A percentile compares a stretch with the other conserved stretches of the same genome.
Evolutionary conservation across 108 stramenopile species (phyloP).

Genomic region (Nitzschia putrida): DNA sequence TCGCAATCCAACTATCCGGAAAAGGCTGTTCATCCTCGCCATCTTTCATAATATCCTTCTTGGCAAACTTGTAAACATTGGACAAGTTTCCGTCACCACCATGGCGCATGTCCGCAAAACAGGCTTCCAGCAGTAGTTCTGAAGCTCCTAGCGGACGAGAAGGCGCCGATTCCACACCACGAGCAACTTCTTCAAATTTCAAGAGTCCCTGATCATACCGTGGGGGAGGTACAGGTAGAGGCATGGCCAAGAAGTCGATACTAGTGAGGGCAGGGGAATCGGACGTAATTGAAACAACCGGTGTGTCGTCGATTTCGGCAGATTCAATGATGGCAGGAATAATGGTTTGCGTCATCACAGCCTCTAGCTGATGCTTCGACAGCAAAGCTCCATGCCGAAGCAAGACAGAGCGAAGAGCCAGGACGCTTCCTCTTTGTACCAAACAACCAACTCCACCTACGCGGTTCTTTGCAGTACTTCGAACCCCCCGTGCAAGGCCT

Average conservation of each 20-base stretch:
- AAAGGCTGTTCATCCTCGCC: constrained; percentile 64
- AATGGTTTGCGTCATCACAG: constrained; percentile 61
- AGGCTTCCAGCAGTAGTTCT: constrained; percentile 84
- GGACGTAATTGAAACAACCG: constrained; percentile 68
- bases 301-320: constrained; percentile 63
- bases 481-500: constrained; percentile 73
- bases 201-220: constrained; percentile 66
- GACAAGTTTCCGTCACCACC: constrained; percentile 85
- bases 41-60: constrained; percentile 40
- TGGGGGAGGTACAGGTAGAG: constrained; percentile 63
- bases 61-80: constrained; percentile 66
- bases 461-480: constrained; percentile 52
- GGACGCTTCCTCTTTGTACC: constrained; percentile 81
- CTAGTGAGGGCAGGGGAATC: constrained; percentile 82
- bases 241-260: constrained; percentile 78
- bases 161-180: constrained; percentile 58
- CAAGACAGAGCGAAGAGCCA: constrained; percentile 77
- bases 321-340: constrained; percentile 72
- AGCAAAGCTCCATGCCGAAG: constrained; percentile 81
- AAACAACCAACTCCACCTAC: constrained; percentile 79
- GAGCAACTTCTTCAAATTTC: constrained; percentile 58
- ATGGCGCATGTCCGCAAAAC: constrained; percentile 82
- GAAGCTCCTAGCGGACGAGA: constrained; percentile 68
- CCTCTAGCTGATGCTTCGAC: constrained; percentile 56
- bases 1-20: constrained; percentile 88